phyloP scores from a whole-genome alignment of 495 filamentous ascomycete species.

The Annulohypoxylon moriforme region DNA sequence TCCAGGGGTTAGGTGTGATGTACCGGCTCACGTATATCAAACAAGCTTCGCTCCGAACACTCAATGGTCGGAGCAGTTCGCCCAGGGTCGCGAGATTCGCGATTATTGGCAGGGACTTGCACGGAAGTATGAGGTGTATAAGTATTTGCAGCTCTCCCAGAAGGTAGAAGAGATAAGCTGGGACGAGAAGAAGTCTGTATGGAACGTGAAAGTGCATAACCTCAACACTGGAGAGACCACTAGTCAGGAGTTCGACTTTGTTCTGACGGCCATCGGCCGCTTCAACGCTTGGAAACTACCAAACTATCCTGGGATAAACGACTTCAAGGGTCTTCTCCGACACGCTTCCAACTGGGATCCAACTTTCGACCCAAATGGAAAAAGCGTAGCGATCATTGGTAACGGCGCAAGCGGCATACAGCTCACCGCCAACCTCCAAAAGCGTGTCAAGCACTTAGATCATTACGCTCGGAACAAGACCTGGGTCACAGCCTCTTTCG shows the following conservation, averaged over 20 bases:
- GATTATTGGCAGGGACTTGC: slow-evolving; percentile 72
- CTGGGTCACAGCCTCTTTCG: slow-evolving; percentile 71
- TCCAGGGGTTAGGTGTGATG: slow-evolving; percentile 75
- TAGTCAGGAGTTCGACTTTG: slow-evolving; percentile 56
- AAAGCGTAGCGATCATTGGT: slow-evolving; percentile 68
- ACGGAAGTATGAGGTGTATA: slow-evolving; percentile 70
- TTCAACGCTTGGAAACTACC: slow-evolving; percentile 70
- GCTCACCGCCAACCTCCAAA: slow-evolving; percentile 67
- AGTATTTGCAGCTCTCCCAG: slow-evolving; percentile 62
- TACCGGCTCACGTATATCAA: slow-evolving; percentile 79
- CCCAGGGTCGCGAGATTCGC: slow-evolving; percentile 71
- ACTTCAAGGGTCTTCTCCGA: slow-evolving; percentile 66
- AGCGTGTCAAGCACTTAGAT: slow-evolving; percentile 64
- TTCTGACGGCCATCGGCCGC: slow-evolving; percentile 66
- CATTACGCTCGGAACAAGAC: slow-evolving; percentile 74
- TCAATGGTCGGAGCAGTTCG: slow-evolving; percentile 74
- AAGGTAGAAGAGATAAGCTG: slow-evolving; percentile 66
- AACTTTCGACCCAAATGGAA: slow-evolving; percentile 60
- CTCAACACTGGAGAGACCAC: slow-evolving; percentile 50
- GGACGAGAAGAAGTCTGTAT: slow-evolving; percentile 62
- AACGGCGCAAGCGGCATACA: slow-evolving; percentile 69
- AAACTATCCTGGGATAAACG: slow-evolving; percentile 63
- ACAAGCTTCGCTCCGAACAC: slow-evolving; percentile 72
- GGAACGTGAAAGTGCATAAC: slow-evolving; percentile 57
- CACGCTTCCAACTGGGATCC: slow-evolving; percentile 65